Conservation (phyloP, 2,329 filamentous ascomycete genomes). For the Hypoxylon sp. region DNA sequence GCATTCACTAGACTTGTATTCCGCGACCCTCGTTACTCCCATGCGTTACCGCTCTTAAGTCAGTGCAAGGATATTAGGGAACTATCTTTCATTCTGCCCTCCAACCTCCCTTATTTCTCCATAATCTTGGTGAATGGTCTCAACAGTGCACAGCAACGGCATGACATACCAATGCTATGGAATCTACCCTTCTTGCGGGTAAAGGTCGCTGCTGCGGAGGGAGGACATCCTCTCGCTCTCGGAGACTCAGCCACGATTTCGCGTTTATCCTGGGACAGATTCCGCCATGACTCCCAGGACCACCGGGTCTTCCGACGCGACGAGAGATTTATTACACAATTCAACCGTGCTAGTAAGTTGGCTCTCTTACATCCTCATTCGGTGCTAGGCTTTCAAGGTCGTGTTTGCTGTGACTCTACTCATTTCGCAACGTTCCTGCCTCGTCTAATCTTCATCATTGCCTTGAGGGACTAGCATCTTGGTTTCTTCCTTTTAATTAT, state of each 20-base stretch:
- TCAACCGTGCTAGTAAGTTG: neutral
- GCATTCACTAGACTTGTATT: too few species aligned
- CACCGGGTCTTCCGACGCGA: neutral
- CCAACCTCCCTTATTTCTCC: too few species aligned
- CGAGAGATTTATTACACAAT: too few species aligned
- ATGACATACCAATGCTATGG: neutral
- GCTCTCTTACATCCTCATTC: neutral
- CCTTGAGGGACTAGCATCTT: neutral
- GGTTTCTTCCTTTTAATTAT: neutral
- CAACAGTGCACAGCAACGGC: too few species aligned
- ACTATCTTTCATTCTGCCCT: neutral
- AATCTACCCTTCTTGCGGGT: constrained; percentile 1
- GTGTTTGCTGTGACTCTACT: neutral
- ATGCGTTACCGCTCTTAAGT: neutral
- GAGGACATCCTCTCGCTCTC: neutral
- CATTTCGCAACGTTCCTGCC: neutral
- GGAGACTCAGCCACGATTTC: neutral
- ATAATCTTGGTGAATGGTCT: neutral
- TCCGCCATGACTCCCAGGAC: too few species aligned
- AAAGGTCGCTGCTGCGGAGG: too few species aligned
- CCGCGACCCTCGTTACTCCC: neutral
- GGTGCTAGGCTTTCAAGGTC: neutral
- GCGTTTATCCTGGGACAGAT: neutral
- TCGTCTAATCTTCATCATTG: neutral
- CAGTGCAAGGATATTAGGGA: constrained; percentile 16